Evolutionary conservation across 2,329 filamentous ascomycete species (phyloP).

Genomic region (Aureobasidium sp.): DNA sequence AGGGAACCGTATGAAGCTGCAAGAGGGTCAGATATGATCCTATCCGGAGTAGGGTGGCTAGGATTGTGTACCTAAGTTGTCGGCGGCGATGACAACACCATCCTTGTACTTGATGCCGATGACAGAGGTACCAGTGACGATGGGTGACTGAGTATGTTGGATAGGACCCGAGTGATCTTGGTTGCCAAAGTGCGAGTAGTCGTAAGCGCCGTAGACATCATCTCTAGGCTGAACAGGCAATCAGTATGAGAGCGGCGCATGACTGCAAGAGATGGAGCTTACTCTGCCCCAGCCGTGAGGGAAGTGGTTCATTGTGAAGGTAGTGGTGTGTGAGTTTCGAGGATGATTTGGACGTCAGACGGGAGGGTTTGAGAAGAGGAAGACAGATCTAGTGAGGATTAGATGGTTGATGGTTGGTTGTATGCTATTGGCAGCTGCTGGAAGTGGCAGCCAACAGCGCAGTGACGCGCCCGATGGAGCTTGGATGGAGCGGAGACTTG

Average conservation of each 20-base stretch:
- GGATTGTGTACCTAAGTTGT: constrained; percentile 72
- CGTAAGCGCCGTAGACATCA: constrained; percentile 92
- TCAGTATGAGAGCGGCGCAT: constrained; percentile 32
- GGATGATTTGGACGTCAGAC: too few species aligned
- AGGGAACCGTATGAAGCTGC: constrained; percentile 91
- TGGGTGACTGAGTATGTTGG: constrained; percentile 82
- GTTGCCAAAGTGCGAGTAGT: constrained; percentile 70
- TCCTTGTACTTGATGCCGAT: constrained; percentile 92
- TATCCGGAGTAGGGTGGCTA: neutral
- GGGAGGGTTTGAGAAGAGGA: neutral
- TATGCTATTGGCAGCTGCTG: neutral
- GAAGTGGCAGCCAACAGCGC: neutral
- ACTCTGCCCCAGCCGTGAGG: constrained; percentile 61
- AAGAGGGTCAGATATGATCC: constrained; percentile 3
- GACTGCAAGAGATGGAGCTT: constrained; percentile 30
- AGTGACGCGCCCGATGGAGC: constrained; percentile 9
- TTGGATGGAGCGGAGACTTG: neutral
- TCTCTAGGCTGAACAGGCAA: constrained; percentile 68
- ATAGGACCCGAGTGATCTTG: constrained; percentile 54
- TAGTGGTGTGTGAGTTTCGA: constrained; percentile 21
- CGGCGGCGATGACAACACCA: constrained; percentile 91
- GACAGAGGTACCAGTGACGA: constrained; percentile 95
- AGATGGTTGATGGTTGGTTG: neutral
- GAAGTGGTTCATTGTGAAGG: constrained; percentile 53
- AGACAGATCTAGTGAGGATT: neutral